A percentile compares a stretch with the other conserved stretches of the same genome.
These are phyloP conservation scores for Hanseniaspora nectarophila DNA, from an alignment of 805 yeast genomes.

Conservation along the genomic window DNA sequence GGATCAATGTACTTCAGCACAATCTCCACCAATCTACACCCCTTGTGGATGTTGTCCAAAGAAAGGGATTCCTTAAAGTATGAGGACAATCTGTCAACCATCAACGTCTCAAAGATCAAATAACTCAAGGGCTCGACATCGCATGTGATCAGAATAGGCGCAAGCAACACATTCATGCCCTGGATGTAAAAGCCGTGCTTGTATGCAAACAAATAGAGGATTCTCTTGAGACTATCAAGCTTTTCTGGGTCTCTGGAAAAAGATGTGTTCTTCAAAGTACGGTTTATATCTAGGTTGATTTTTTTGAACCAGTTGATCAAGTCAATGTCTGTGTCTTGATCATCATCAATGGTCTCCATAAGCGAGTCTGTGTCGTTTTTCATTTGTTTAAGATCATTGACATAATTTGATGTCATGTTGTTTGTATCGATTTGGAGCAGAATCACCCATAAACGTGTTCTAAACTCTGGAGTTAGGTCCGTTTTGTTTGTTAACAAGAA, in stretches of 20 bases:
- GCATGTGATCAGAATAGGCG: slow-evolving; percentile 68
- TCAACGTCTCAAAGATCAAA: slow-evolving; percentile 50
- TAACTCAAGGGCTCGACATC: slow-evolving; percentile 67
- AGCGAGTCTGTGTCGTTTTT: not conserved
- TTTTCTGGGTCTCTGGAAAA: not conserved
- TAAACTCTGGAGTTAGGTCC: not conserved
- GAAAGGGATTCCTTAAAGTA: slow-evolving; percentile 65
- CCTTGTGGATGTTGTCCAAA: slow-evolving; percentile 60
- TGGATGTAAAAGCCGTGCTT: slow-evolving; percentile 52
- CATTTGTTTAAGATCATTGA: slow-evolving; percentile 1
- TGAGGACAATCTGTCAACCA: slow-evolving; percentile 57
- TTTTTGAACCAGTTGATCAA: slow-evolving; percentile 4
- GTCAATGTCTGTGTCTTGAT: not conserved
- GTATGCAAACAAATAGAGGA: slow-evolving; percentile 9
- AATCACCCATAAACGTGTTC: slow-evolving; percentile 7
- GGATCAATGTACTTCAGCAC: slow-evolving; percentile 65
- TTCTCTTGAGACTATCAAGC: slow-evolving; percentile 2
- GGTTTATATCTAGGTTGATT: slow-evolving; percentile 2
- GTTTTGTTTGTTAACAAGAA: slow-evolving; percentile 5
- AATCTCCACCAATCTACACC: slow-evolving; percentile 56
- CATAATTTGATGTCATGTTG: slow-evolving; percentile 7
- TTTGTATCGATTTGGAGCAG: not conserved
- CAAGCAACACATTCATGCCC: slow-evolving; percentile 78
- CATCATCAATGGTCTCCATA: not conserved
- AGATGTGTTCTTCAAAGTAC: slow-evolving; percentile 9